These are phyloP conservation scores for Cucumis hystrix DNA, from an alignment of 306 rosid species.

Conservation along the genomic window DNA sequence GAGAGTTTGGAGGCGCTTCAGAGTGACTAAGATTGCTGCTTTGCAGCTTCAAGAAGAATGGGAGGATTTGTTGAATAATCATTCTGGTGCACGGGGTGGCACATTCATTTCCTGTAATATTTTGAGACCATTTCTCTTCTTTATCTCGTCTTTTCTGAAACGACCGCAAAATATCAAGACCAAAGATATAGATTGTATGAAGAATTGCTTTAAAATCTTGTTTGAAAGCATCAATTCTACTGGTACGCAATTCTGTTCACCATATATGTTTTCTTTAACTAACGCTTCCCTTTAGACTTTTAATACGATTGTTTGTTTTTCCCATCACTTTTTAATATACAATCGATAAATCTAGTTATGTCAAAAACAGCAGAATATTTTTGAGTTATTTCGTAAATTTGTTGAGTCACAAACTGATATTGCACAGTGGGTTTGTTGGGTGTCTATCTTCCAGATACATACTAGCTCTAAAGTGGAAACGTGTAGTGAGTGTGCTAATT, in stretches of 20 bases:
- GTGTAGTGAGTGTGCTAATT: not conserved
- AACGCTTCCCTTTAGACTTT: not conserved
- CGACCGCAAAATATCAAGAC: constrained; percentile 23
- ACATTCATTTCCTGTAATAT: constrained; percentile 39
- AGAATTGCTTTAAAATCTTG: constrained; percentile 51
- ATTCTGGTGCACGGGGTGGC: constrained; percentile 28
- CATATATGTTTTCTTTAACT: not conserved
- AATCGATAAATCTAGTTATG: not conserved
- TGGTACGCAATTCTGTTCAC: constrained; percentile 31
- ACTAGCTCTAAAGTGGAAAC: not conserved
- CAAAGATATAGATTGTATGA: constrained; percentile 34
- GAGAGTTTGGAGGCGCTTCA: constrained; percentile 89
- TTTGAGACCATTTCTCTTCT: constrained; percentile 82
- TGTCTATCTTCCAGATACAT: not conserved
- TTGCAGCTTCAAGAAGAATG: constrained; percentile 62
- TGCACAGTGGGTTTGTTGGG: not conserved
- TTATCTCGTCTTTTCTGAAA: constrained; percentile 33
- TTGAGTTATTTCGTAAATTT: not conserved
- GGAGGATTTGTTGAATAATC: constrained; percentile 41
- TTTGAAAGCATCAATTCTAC: constrained; percentile 62
- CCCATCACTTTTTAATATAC: not conserved
- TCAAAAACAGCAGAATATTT: not conserved
- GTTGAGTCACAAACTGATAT: not conserved
- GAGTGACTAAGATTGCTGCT: constrained; percentile 38
- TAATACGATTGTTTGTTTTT: not conserved